Evolutionary conservation across 2,329 filamentous ascomycete species (phyloP), one percentile per base, ranked within the genome.

Genomic region (Aspergillus persii): DNA sequence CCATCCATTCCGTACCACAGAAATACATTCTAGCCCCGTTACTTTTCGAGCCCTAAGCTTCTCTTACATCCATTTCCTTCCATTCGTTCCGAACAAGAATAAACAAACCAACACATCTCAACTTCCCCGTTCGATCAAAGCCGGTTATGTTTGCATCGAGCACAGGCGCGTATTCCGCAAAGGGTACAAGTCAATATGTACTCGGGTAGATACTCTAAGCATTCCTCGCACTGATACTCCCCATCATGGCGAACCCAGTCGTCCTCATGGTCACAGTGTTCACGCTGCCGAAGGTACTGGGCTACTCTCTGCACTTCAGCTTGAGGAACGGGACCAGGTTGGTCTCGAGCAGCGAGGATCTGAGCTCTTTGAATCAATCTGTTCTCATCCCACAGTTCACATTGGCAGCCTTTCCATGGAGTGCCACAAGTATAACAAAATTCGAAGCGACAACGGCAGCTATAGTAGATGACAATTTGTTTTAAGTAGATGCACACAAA

Each of bases 361-460:
- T 54, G 48, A 46, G 63, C 58, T 47, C 56, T 47, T 12, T 53
- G 44, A n/a, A 61, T 11, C 2, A 74, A 62, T 47, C 66, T 58
- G n/a, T 63, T 48, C 56, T 73, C 68, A 18, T 70, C 50, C 67
- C 68, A 74, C 8, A 66, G 53, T 12, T 31, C 53, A 53, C 71
- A 74, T 23, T 47, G 4, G 48, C 70, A 75, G 5, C 31, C 52
- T 50, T 69, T 71, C 72, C 72, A 75, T 15, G 31, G 56, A 6
- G 44, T 27, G 1, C 68, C 63, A 50, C 73, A 75, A 3, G 63
- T 26, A 55, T 74, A 74, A 58, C 73, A 75, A 49, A 75, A 75
- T 56, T 73, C 50, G 4, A 63, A 63, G 2, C 64, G 49, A 50
- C 72, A 76, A n/a, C 51, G 63, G 51, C 71, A 74, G 12, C 69